Evolutionary conservation across 2,329 filamentous ascomycete species (phyloP), one percentile per base, ranked within the genome.

Genomic region (Xylaria arbuscula): DNA sequence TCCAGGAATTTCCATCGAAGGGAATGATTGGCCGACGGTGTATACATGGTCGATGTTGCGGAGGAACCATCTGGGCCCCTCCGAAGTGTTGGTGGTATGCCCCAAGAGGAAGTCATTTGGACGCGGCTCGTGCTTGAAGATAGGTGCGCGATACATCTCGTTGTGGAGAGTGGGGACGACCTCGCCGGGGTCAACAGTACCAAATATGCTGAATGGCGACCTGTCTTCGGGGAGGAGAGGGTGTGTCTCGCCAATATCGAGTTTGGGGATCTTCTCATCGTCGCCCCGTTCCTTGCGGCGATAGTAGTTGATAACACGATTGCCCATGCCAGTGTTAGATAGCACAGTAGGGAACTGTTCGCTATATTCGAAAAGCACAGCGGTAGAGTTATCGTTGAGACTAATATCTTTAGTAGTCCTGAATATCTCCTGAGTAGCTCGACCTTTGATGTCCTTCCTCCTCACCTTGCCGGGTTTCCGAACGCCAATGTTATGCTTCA

Each of bases 261-360:
- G 85, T 83, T 94, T 97, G 0, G 93, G 92, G 1, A 93, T 86
- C 57, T 89, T 88, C 69, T 96, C 93, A 54, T 97, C 93, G 40
- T 87, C 87, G 50, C 86, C 84, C 48, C 88, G 88, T 77, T 93
- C 92, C 76, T 93, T 93, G 67, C 94, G 90, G 47, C 93, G 92
- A 78, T 98, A 98, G 80, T 98, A 99, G 80, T 99, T 98, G 83
- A 98, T 93, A 67, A 99, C 88, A 62, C 94, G 92, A 79, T 92
- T 97, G 61, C 94, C 94, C 96, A 99, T 99, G 72, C 95, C 96
- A 76, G 98, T 97, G 77, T 97, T 98, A 51, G 95, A 98, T 70
- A 99, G 84, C 68, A 97, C 93, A 10, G 91, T 92, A 0, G 96
- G 96, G 70, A 93, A 91, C 76, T 98, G 94, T 80, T 99, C 96